Base-by-base conservation (phyloP, 2,329 filamentous ascomycete species). In the Stagonosporopsis rhizophila region DNA sequence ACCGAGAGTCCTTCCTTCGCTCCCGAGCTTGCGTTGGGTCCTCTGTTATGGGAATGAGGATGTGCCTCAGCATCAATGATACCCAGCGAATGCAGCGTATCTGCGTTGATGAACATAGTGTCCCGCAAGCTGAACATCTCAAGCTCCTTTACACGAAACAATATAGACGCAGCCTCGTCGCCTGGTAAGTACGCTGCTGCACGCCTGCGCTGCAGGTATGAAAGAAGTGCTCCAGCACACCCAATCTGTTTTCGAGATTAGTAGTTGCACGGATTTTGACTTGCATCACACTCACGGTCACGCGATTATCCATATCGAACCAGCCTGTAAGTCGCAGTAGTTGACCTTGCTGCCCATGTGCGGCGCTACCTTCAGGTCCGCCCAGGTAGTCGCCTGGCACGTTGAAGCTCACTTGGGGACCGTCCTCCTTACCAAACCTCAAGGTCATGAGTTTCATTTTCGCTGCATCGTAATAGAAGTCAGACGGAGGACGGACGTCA, bases 211-310 rank as follows among this genome's bases (percentile, higher is more conserved):
- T 91, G 86, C 22, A 97, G 75, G 62, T 96, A 91, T 5, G 85
- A 83, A n/a, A 98, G 77, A 2, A 98, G 78, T 23, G 93, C 93
- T n/a, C 93, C 92, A 23, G 89, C 90, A 75, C 95, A 98, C 3
- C 91, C 90, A 44, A 96, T 80, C 79, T 87, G 27, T 53, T n/a
- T 4, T 8, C 52, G 52, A 19, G 46, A n/a, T 69, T 39, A 61
- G 52, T 25, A 35, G 37, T 9, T 20, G 54, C 41, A 20, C 19
- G 19, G 28, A 34, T 1, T 17, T 28, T 27, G 4, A 12, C 5
- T 22, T 17, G 6, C 19, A 20, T 1, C 7, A 8, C 12, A 8
- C 12, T 39, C 35, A 90, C 88, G 2, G 92, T 91, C 12, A 90
- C 72, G 6, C 77, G 80, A 65, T 89, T 94, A 2, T 94, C 89